phyloP scores from a whole-genome alignment of 176 grass and related monocot genomes.

The Canna indica region DNA sequence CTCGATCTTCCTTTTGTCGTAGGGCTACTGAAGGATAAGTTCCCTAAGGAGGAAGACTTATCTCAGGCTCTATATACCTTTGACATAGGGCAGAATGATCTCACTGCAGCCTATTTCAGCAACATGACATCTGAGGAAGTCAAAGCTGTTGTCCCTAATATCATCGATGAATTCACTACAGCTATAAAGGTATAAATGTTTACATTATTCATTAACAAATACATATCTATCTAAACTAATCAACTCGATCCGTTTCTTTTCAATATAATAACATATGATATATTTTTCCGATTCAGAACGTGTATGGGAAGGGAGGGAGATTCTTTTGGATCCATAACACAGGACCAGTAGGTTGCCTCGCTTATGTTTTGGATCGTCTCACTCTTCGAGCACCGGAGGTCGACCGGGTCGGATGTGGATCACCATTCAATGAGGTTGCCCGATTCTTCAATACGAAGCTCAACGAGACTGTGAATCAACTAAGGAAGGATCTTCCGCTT shows the following conservation, averaged over 20 bases:
- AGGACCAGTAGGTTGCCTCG: slow-evolving; percentile 77
- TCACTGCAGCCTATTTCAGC: slow-evolving; percentile 55
- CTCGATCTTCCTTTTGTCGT: neutral
- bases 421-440: slow-evolving; percentile 57
- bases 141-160: slow-evolving; percentile 47
- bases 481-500: slow-evolving; percentile 39
- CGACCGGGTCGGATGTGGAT: slow-evolving; percentile 45
- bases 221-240: no score
- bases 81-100: slow-evolving; percentile 91
- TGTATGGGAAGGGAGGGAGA: slow-evolving; percentile 45
- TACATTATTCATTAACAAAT: neutral
- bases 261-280: no score
- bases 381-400: slow-evolving; percentile 12
- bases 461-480: slow-evolving; percentile 40
- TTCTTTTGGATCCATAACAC: slow-evolving; percentile 98
- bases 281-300: no score
- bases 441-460: slow-evolving; percentile 60
- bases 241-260: no score
- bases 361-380: slow-evolving; percentile 52
- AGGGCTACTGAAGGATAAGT: slow-evolving; percentile 36
- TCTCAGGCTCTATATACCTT: slow-evolving; percentile 90
- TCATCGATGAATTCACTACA: slow-evolving; percentile 48
- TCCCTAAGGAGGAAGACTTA: slow-evolving; percentile 69
- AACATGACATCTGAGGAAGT: slow-evolving; percentile 48
- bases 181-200: slow-evolving; percentile 43